Conservation (phyloP, 345 rosid genomes). For the Acer negundo region DNA sequence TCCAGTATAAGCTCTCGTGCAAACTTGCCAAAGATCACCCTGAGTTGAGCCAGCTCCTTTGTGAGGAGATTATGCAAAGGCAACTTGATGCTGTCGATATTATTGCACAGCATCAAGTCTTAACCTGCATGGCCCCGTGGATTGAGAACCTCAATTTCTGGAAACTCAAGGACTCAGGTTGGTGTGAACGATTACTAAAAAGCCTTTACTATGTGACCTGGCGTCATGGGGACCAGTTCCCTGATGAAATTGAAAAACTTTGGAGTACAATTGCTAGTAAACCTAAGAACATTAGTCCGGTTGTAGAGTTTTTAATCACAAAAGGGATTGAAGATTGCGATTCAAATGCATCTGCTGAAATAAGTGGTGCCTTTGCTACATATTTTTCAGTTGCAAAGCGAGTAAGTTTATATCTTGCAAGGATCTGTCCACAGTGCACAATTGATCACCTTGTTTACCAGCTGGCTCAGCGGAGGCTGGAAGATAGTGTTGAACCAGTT, state of each 20-base stretch:
- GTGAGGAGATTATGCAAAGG: constrained; percentile 99
- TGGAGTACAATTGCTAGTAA: constrained; percentile 99
- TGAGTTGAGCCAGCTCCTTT: constrained; percentile 90
- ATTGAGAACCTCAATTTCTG: constrained; percentile 98
- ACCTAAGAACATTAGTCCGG: constrained; percentile 92
- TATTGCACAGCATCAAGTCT: constrained; percentile 98
- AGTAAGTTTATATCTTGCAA: constrained; percentile 91
- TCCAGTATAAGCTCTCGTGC: constrained; percentile 94
- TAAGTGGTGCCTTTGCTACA: constrained; percentile 98
- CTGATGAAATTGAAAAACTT: constrained; percentile 97
- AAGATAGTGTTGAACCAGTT: constrained; percentile 82
- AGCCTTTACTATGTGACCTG: constrained; percentile 98
- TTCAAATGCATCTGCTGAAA: constrained; percentile 98
- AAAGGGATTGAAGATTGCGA: constrained; percentile 99
- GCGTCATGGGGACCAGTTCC: constrained; percentile 99
- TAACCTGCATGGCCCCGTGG: constrained; percentile 99
- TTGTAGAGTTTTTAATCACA: constrained; percentile 92
- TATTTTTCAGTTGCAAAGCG: constrained; percentile 99
- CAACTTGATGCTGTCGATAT: constrained; percentile 99
- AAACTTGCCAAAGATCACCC: constrained; percentile 99
- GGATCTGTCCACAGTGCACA: constrained; percentile 95
- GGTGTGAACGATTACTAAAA: constrained; percentile 95
- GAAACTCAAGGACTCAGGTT: constrained; percentile 98
- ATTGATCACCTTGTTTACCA: constrained; percentile 98
- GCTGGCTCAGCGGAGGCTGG: constrained; percentile 89